Evolutionary conservation across 1,284 basidiomycete species (phyloP), one percentile per base, ranked within the genome.

Genomic region (Ceratobasidium sp.): DNA sequence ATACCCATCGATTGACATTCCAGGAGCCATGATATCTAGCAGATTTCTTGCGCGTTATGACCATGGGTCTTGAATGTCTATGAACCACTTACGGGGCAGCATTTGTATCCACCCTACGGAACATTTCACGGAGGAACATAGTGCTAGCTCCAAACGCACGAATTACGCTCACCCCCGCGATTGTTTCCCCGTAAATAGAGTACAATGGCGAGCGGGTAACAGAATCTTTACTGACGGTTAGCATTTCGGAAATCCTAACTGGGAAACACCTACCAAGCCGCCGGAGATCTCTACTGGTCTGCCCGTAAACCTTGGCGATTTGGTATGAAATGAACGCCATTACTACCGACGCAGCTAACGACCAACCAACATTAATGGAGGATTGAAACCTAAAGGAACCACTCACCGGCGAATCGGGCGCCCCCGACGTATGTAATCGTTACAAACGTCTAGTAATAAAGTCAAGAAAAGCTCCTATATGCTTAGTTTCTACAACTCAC

Each of bases 201-300:
- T 97, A 98, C 17, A 98, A 85, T 0, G 96, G 96, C 0, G 95
- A 96, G 50, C 95, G 91, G 9, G 95, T 96, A 62, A 96, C 92
- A 15, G 94, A 96, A 83, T 96, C 95, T 92, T 67, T 3, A 61
- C 12, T 48, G 78, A 28, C 78, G 3, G 48, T 65, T 2, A 64
- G 59, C 1, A 6, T 26, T 3, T 40, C 44, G 40, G 23, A 52
- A 20, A 17, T 3, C 5, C 12, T 46, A 1, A 38, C 48, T 50
- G 66, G 2, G 4, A 17, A 64, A 13, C 38, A 26, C 23, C 13
- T 83, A 92, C 93, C 93, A 78, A 96, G 86, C 75, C 96, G 89
- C 77, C 95, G 89, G 94, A 97, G 94, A 83, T 97, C 96, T 78
- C 96, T 89, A 23, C 94, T 94, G 0, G 94, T 94, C 84, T 95